These are phyloP conservation scores for Mychonastes homosphaera DNA, from an alignment of 139 green algal genomes.

Conservation along the genomic window DNA sequence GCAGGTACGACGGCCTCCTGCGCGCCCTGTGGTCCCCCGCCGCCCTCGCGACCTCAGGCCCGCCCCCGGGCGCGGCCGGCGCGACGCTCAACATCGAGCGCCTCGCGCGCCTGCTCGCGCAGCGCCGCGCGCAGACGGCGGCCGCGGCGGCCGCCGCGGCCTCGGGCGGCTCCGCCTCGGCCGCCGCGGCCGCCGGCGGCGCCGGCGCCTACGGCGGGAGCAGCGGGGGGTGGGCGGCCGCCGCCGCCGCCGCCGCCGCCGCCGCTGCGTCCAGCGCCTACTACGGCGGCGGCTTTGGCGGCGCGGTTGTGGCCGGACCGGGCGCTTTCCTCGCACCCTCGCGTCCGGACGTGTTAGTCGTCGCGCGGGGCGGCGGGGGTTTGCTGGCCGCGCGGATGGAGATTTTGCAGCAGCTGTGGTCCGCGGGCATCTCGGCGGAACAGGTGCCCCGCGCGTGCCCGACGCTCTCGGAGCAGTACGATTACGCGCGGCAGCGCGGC, in stretches of 20 bases:
- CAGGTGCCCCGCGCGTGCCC: constrained; percentile 44
- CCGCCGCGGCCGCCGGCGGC: no score
- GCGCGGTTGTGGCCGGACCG: not conserved
- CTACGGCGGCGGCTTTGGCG: no score
- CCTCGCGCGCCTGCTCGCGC: constrained; percentile 23
- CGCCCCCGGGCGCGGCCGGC: constrained; percentile 47
- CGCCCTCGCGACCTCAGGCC: constrained; percentile 1
- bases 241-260: no score
- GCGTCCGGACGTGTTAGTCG: constrained; percentile 67
- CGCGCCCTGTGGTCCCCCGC: constrained; percentile 38
- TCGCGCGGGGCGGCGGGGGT: constrained; percentile 49
- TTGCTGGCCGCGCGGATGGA: constrained; percentile 51
- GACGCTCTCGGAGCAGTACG: constrained; percentile 61
- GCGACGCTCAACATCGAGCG: constrained; percentile 54
- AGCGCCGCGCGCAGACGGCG: constrained; percentile 14
- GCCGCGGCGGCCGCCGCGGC: constrained; percentile 8
- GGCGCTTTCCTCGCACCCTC: constrained; percentile 10
- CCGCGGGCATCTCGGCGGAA: constrained; percentile 54
- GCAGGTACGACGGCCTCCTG: constrained; percentile 63
- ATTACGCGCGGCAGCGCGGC: constrained; percentile 46
- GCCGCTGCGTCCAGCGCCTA: no score
- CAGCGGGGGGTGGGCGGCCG: no score
- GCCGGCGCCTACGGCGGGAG: no score
- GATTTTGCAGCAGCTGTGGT: constrained; percentile 53
- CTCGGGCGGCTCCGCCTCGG: no score